A percentile compares a stretch with the other conserved stretches of the same genome.
Evolutionary conservation across 2,329 filamentous ascomycete species (phyloP).

Genomic region (Grosmannia huntii): DNA sequence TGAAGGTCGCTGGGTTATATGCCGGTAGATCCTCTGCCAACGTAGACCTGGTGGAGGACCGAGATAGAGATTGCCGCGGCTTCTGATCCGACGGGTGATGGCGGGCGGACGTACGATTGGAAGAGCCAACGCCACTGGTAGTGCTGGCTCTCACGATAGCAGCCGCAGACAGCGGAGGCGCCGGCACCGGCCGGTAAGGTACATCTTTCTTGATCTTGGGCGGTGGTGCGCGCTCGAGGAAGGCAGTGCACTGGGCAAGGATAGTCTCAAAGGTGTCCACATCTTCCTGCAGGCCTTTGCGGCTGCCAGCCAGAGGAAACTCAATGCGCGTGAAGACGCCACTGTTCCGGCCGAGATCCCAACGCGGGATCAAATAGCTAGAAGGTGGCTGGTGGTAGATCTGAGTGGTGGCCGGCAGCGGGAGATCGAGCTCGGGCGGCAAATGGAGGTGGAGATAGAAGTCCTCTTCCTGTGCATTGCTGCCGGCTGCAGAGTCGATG

Average conservation of each 20-base stretch:
- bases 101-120: neutral
- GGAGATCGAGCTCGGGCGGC: constrained; percentile 85
- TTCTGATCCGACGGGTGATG: neutral
- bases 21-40: constrained; percentile 35
- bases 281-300: constrained; percentile 72
- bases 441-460: constrained; percentile 95
- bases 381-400: constrained; percentile 91
- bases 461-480: constrained; percentile 54
- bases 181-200: neutral
- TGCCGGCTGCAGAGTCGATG: constrained; percentile 28
- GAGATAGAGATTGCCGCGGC: constrained; percentile 7
- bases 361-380: constrained; percentile 89
- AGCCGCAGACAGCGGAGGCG: constrained; percentile 4
- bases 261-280: constrained; percentile 94
- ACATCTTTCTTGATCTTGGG: constrained; percentile 23
- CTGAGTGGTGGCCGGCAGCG: constrained; percentile 87
- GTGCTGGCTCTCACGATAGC: constrained; percentile 13
- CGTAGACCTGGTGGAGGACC: constrained; percentile 23
- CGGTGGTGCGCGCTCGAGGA: constrained; percentile 70
- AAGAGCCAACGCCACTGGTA: neutral
- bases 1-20: constrained; percentile 76
- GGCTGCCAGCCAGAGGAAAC: constrained; percentile 63
- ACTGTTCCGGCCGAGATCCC: constrained; percentile 79
- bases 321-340: constrained; percentile 90
- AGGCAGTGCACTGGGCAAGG: constrained; percentile 86